These are phyloP conservation scores for Trichoderma sp. DNA, from an alignment of 2,329 filamentous ascomycete genomes.

Conservation along the genomic window DNA sequence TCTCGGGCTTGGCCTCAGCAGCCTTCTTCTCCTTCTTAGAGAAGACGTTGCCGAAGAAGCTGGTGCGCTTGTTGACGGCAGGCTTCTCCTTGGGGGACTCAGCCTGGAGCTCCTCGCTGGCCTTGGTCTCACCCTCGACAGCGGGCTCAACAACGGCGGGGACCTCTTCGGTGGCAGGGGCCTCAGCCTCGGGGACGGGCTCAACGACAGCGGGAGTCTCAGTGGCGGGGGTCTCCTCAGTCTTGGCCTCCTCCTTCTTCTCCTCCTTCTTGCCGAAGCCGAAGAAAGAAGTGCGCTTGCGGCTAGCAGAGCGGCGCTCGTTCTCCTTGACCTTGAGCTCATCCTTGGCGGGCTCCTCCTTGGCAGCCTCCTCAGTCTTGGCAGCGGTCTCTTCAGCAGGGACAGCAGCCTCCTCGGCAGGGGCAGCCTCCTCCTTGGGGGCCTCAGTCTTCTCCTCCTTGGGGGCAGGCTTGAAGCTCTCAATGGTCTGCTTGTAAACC, in stretches of 20 bases:
- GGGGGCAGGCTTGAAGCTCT: conserved; percentile 63
- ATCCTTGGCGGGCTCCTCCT: conserved; percentile 47
- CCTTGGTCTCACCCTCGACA: conserved; percentile 37
- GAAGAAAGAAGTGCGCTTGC: conserved; percentile 69
- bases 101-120: conserved; percentile 47
- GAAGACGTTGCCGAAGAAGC: conserved; percentile 58
- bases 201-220: conserved; percentile 44
- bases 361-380: conserved; percentile 44
- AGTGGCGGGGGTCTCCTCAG: conserved; percentile 41
- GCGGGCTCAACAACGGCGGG: conserved; percentile 42
- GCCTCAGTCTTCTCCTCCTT: conserved; percentile 40
- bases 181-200: conserved; percentile 42
- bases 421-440: conserved; percentile 38
- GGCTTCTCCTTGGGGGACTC: conserved; percentile 55
- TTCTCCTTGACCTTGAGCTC: conserved; percentile 61
- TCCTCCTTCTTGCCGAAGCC: conserved; percentile 62
- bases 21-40: conserved; percentile 65
- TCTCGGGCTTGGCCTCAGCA: conserved; percentile 51
- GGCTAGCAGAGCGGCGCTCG: conserved; percentile 64
- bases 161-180: conserved; percentile 43
- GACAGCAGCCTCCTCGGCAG: conserved; percentile 28
- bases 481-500: conserved; percentile 83
- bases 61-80: conserved; percentile 57
- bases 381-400: conserved; percentile 40
- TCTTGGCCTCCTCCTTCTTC: conserved; percentile 45